Evolutionary conservation across 768 basidiomycete genomes (phyloP).

Genomic region (Galerina marginata): DNA sequence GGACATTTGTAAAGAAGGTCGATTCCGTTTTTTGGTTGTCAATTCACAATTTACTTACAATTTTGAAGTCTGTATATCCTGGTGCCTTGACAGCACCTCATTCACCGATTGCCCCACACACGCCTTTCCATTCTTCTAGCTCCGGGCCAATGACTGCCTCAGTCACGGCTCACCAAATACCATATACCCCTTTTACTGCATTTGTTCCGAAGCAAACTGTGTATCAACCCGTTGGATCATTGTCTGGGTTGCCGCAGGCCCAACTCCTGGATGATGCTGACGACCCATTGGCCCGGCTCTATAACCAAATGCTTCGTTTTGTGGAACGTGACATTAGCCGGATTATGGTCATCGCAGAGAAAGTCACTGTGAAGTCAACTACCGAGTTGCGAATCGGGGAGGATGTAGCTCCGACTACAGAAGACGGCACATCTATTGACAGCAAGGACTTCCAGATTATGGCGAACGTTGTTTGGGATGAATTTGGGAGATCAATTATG

Average conservation of each 20-base stretch:
- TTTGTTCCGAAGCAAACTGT: constrained; percentile 55
- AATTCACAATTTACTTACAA: constrained; percentile 8
- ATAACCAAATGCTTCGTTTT: constrained; percentile 82
- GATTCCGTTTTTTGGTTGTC: constrained; percentile 9
- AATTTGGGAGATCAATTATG: constrained; percentile 80
- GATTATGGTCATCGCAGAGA: constrained; percentile 81
- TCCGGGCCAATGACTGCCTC: constrained; percentile 31
- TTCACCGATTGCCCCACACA: constrained; percentile 79
- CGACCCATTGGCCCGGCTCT: constrained; percentile 75
- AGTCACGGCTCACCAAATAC: constrained; percentile 46
- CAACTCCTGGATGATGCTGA: constrained; percentile 69
- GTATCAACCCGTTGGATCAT: constrained; percentile 38
- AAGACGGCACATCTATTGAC: neutral
- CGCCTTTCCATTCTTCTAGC: constrained; percentile 58
- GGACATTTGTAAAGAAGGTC: constrained; percentile 80
- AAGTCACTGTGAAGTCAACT: constrained; percentile 56
- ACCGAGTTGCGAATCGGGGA: constrained; percentile 22
- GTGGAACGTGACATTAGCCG: constrained; percentile 74
- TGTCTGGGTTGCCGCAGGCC: constrained; percentile 41
- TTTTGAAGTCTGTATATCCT: constrained; percentile 70
- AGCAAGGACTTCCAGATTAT: constrained; percentile 77
- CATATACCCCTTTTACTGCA: constrained; percentile 58
- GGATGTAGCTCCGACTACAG: neutral
- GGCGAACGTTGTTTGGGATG: constrained; percentile 88
- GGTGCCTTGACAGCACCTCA: constrained; percentile 71